Percentiles rank a stretch among this genome's conserved stretches.
Conservation (phyloP, 345 rosid genomes). For the Eucalyptus grandis region DNA sequence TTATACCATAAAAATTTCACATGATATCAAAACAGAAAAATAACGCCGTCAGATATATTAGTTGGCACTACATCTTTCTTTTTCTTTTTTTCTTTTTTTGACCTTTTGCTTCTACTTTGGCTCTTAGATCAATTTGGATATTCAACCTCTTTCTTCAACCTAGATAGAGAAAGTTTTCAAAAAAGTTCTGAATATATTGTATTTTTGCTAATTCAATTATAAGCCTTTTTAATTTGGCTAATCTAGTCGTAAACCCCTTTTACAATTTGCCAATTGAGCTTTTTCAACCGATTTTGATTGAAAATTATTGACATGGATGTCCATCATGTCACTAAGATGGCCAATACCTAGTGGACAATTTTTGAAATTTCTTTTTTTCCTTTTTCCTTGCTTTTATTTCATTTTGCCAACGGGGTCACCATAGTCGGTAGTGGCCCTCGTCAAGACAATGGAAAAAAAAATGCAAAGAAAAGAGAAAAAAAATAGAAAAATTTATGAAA, state of each 20-base stretch:
- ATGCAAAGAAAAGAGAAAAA: rapidly evolving
- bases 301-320: rapidly evolving
- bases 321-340: rapidly evolving
- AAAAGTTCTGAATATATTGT: rapidly evolving
- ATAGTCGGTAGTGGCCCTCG: rapidly evolving
- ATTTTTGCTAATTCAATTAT: rapidly evolving
- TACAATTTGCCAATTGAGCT: rapidly evolving
- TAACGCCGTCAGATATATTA: rapidly evolving
- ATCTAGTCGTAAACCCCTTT: too few species aligned
- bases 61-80: too few species aligned
- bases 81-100: too few species aligned
- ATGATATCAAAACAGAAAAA: neutral
- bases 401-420: rapidly evolving
- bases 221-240: rapidly evolving
- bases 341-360: too few species aligned
- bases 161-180: too few species aligned
- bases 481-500: rapidly evolving
- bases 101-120: too few species aligned
- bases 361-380: too few species aligned
- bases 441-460: too few species aligned
- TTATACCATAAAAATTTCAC: neutral
- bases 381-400: too few species aligned
- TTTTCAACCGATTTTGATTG: too few species aligned
- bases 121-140: too few species aligned
- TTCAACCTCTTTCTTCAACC: too few species aligned